Percentiles rank a stretch among this genome's conserved stretches.
These are phyloP conservation scores for Neohortaea acidophila DNA, from an alignment of 495 filamentous ascomycete species.

Conservation along the genomic window DNA sequence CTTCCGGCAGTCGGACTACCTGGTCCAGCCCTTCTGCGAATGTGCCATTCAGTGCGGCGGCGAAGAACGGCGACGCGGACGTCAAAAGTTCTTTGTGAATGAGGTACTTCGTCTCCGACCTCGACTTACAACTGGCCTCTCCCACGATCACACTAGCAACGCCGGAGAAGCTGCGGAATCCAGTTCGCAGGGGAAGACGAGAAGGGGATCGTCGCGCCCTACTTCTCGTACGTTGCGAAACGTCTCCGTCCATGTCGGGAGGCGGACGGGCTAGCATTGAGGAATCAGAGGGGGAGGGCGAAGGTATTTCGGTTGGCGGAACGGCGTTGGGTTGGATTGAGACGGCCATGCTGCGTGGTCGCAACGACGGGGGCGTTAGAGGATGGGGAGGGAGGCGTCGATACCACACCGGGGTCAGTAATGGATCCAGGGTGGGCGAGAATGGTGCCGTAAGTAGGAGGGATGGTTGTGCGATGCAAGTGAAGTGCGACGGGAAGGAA, in stretches of 20 bases:
- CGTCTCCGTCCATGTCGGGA: slow-evolving; percentile 2
- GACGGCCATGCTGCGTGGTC: slow-evolving; percentile 5
- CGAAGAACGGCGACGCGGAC: slow-evolving; percentile 33
- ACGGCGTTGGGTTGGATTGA: neutral
- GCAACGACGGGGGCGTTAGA: neutral
- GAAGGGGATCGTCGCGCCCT: slow-evolving; percentile 5
- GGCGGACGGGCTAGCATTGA: slow-evolving; percentile 2
- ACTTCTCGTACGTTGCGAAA: slow-evolving; percentile 12
- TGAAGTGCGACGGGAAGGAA: no score
- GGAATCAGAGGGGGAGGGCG: slow-evolving; percentile 6
- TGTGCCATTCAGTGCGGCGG: slow-evolving; percentile 31
- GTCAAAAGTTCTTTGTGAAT: slow-evolving; percentile 33
- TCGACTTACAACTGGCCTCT: slow-evolving; percentile 1
- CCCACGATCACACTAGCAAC: slow-evolving; percentile 27
- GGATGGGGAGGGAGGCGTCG: slow-evolving; percentile 1
- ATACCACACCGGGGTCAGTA: slow-evolving; percentile 15
- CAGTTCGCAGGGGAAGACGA: slow-evolving; percentile 10
- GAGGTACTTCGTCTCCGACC: slow-evolving; percentile 22
- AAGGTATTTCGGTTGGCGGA: slow-evolving; percentile 7
- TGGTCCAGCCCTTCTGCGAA: slow-evolving; percentile 32
- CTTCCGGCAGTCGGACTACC: slow-evolving; percentile 28
- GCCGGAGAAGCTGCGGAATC: slow-evolving; percentile 21
- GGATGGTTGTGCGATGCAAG: no score
- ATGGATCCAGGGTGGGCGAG: slow-evolving; percentile 8
- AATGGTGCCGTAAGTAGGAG: no score